Conservation (phyloP, 352 stramenopile species). For the Phytophthora cactorum region DNA sequence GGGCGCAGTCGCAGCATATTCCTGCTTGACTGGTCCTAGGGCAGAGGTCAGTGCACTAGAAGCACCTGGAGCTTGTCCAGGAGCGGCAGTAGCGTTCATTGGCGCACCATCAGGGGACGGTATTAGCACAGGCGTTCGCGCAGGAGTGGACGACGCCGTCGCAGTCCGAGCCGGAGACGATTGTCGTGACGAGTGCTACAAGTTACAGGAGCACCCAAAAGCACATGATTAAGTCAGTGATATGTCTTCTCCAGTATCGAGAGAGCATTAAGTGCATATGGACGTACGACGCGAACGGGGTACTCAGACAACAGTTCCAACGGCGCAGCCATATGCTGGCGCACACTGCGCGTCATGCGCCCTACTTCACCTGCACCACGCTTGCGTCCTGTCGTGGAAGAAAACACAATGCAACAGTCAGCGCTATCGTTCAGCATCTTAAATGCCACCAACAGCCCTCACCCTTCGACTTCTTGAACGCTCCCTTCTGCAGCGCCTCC, state of each 20-base stretch:
- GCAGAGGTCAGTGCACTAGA: not conserved
- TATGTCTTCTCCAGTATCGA: not conserved
- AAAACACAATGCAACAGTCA: constrained; percentile 8
- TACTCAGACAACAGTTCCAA: constrained; percentile 76
- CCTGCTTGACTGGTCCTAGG: constrained; percentile 11
- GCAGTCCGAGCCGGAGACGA: constrained; percentile 29
- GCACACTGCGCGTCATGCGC: constrained; percentile 81
- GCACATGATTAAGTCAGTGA: constrained; percentile 1
- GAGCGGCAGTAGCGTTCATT: not conserved
- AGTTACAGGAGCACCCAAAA: not conserved
- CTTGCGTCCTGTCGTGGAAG: constrained; percentile 56
- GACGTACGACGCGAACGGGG: constrained; percentile 52
- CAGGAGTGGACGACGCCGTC: constrained; percentile 5
- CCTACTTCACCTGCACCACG: constrained; percentile 57
- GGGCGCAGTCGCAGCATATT: not conserved
- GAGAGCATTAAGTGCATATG: not conserved
- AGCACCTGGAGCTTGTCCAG: constrained; percentile 1
- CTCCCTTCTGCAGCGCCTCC: constrained; percentile 64
- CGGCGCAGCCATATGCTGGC: constrained; percentile 75
- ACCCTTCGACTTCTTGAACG: constrained; percentile 81
- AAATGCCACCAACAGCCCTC: not conserved
- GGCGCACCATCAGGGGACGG: constrained; percentile 13
- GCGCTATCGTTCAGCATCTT: not conserved
- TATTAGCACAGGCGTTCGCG: constrained; percentile 19
- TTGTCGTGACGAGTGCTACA: constrained; percentile 39